A percentile compares a stretch with the other conserved stretches of the same genome.
Evolutionary conservation across 495 filamentous ascomycete genomes (phyloP).

Genomic region (Aspergillus diversus): DNA sequence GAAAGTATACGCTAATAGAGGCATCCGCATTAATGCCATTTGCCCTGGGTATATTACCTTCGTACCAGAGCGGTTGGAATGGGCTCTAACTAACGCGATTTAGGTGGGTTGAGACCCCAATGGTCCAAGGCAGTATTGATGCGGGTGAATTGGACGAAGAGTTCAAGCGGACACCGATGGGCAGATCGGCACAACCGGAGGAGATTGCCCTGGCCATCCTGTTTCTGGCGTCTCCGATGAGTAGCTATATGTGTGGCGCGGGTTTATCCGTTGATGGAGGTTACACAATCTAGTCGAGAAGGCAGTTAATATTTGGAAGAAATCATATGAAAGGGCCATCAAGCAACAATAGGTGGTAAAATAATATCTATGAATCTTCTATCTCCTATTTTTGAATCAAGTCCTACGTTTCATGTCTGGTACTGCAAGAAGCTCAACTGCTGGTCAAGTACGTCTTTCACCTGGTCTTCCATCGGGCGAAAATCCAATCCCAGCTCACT

Average conservation of each 20-base stretch:
- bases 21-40: slow-evolving; percentile 9
- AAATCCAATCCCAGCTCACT: too few relatives aligned
- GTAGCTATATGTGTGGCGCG: slow-evolving; percentile 41
- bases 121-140: not conserved
- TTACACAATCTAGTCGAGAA: too few relatives aligned
- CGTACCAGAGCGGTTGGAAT: not conserved
- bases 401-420: too few relatives aligned
- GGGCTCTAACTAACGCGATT: not conserved
- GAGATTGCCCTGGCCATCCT: slow-evolving; percentile 71
- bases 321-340: too few relatives aligned
- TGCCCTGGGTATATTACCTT: slow-evolving; percentile 9
- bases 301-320: too few relatives aligned
- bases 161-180: slow-evolving; percentile 51
- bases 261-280: slow-evolving; percentile 22
- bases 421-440: too few relatives aligned
- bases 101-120: not conserved
- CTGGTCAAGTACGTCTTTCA: too few relatives aligned
- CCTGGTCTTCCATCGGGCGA: too few relatives aligned
- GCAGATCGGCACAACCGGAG: slow-evolving; percentile 58
- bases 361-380: too few relatives aligned
- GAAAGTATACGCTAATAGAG: not conserved
- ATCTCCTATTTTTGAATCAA: too few relatives aligned
- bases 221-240: slow-evolving; percentile 59
- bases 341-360: too few relatives aligned
- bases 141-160: not conserved